phyloP scores from a whole-genome alignment of 495 filamentous ascomycete genomes.

The Parathielavia appendiculata region DNA sequence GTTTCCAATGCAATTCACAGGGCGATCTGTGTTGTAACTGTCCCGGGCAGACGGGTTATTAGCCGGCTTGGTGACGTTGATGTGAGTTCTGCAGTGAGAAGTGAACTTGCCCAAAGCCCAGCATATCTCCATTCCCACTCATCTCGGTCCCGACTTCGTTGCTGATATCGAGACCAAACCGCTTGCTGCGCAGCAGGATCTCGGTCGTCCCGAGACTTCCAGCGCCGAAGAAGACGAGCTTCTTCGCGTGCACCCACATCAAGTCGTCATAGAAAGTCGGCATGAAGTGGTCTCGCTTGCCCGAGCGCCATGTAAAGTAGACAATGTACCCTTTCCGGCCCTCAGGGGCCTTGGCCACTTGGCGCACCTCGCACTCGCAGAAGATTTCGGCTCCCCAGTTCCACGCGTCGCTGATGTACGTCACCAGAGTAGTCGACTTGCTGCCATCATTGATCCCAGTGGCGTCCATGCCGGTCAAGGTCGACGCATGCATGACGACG shows the following conservation, averaged over 20 bases:
- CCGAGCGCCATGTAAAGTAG: constrained; percentile 61
- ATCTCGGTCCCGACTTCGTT: constrained; percentile 55
- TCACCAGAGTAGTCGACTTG: constrained; percentile 60
- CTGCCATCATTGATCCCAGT: constrained; percentile 65
- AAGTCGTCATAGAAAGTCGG: constrained; percentile 55
- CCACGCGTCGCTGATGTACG: constrained; percentile 67
- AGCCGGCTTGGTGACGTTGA: too few relatives aligned
- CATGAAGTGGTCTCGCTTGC: constrained; percentile 53
- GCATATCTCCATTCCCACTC: constrained; percentile 64
- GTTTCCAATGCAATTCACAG: constrained; percentile 53
- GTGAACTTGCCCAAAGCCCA: constrained; percentile 62
- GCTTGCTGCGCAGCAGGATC: constrained; percentile 59
- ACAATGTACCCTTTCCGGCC: constrained; percentile 52
- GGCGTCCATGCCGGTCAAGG: constrained; percentile 54
- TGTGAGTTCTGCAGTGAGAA: too few relatives aligned
- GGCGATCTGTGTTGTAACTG: constrained; percentile 54
- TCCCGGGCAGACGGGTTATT: too few relatives aligned
- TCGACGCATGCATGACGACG: constrained; percentile 56
- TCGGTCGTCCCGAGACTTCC: constrained; percentile 60
- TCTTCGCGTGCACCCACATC: constrained; percentile 62
- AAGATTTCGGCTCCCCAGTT: constrained; percentile 72
- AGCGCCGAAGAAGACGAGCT: constrained; percentile 57
- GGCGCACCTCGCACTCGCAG: constrained; percentile 63
- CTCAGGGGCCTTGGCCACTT: constrained; percentile 53
- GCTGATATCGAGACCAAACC: constrained; percentile 54